Conservation (phyloP, 2,329 filamentous ascomycete species). For the Phoma sp. region DNA sequence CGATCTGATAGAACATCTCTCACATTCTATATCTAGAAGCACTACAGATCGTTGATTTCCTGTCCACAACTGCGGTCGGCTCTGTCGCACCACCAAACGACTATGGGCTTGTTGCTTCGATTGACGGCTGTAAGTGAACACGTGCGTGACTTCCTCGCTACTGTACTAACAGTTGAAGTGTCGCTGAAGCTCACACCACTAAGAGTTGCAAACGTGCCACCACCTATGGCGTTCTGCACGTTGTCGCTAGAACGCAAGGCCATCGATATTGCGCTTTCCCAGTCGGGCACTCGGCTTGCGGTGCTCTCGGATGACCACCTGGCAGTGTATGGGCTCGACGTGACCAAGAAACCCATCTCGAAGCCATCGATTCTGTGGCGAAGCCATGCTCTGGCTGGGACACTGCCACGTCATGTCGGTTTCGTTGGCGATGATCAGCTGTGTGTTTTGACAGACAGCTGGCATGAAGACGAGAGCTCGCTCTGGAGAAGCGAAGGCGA, state of each 20-base stretch:
- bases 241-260: constrained; percentile 67
- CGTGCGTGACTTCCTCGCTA: background rate
- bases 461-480: constrained; percentile 38
- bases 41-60: constrained; percentile 68
- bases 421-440: constrained; percentile 52
- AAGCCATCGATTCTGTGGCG: constrained; percentile 54
- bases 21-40: constrained; percentile 40
- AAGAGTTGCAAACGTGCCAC: constrained; percentile 82
- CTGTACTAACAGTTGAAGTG: constrained; percentile 43
- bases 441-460: constrained; percentile 43
- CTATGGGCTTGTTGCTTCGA: constrained; percentile 78
- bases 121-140: constrained; percentile 72
- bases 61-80: constrained; percentile 71
- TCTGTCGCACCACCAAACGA: constrained; percentile 75
- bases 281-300: constrained; percentile 59
- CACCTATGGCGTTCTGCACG: constrained; percentile 88
- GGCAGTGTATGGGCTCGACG: constrained; percentile 72
- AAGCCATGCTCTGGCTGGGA: constrained; percentile 21
- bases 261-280: constrained; percentile 75
- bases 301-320: constrained; percentile 73
- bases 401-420: constrained; percentile 54
- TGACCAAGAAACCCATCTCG: constrained; percentile 60
- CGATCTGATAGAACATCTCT: background rate
- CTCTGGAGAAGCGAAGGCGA: constrained; percentile 37
- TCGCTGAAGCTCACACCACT: constrained; percentile 85